Evolutionary conservation across 208 protist species (phyloP).

Genomic region (Leishmania guyanensis): DNA sequence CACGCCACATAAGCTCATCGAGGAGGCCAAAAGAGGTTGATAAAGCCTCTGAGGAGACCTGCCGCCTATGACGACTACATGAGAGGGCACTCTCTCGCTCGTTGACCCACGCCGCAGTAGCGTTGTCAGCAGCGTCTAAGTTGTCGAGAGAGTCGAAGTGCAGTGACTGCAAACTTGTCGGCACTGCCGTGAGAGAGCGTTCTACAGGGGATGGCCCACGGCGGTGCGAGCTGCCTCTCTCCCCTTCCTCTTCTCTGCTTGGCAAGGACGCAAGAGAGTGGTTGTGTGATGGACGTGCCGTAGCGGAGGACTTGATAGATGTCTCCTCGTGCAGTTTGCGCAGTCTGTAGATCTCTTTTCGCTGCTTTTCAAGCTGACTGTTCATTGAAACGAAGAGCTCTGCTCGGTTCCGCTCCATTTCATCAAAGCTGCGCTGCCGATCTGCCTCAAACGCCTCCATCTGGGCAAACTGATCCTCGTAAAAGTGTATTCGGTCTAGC

Average conservation of each 20-base stretch:
- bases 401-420: constrained; percentile 75
- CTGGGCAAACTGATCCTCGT: constrained; percentile 48
- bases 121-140: constrained; percentile 7
- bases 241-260: constrained; percentile 24
- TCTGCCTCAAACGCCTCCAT: constrained; percentile 65
- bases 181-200: constrained; percentile 17
- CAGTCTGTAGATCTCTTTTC: constrained; percentile 61
- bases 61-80: constrained; percentile 1
- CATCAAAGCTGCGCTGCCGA: constrained; percentile 64
- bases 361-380: constrained; percentile 57
- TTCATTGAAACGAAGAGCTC: constrained; percentile 86
- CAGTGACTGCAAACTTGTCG: background rate
- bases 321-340: constrained; percentile 30
- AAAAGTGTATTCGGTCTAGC: constrained; percentile 58
- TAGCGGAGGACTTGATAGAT: constrained; percentile 30
- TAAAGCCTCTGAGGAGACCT: background rate
- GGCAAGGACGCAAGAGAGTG: constrained; percentile 14
- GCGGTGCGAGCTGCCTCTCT: constrained; percentile 5
- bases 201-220: constrained; percentile 25
- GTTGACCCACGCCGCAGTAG: background rate
- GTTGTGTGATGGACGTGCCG: constrained; percentile 23
- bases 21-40: background rate
- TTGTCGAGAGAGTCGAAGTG: constrained; percentile 16
- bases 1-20: constrained; percentile 14
- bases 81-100: constrained; percentile 12